These are phyloP conservation scores for Rhodotorula sp. DNA, from an alignment of 1,284 basidiomycete species.

Conservation along the genomic window DNA sequence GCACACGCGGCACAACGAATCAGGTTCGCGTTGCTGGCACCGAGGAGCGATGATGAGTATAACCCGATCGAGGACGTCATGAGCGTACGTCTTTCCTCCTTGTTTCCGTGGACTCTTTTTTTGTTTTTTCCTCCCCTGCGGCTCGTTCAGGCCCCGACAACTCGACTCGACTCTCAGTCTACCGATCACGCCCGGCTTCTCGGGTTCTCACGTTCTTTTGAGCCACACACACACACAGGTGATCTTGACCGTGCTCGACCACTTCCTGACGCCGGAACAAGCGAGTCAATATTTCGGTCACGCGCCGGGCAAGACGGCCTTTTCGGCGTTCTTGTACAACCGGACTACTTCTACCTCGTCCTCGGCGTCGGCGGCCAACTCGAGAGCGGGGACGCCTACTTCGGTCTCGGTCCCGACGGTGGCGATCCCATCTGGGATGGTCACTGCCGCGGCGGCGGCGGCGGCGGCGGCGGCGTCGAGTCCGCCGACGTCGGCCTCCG, in stretches of 20 bases:
- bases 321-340: slow-evolving; percentile 34
- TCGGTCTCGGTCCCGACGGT: background rate
- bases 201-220: background rate
- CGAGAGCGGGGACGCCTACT: slow-evolving; percentile 12
- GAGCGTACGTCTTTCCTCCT: slow-evolving; percentile 15
- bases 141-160: too few relatives aligned
- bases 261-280: slow-evolving; percentile 40
- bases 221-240: slow-evolving; percentile 43
- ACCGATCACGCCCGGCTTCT: slow-evolving; percentile 1
- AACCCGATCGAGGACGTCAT: slow-evolving; percentile 52
- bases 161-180: too few relatives aligned
- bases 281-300: slow-evolving; percentile 37
- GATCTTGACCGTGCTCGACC: slow-evolving; percentile 43
- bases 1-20: too few relatives aligned
- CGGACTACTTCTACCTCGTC: slow-evolving; percentile 33
- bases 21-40: slow-evolving; percentile 50
- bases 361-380: slow-evolving; percentile 41
- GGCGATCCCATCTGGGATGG: background rate
- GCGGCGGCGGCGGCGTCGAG: background rate
- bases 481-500: too few relatives aligned
- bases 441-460: background rate
- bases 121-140: too few relatives aligned
- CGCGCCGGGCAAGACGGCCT: slow-evolving; percentile 37
- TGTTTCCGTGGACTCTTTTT: too few relatives aligned
- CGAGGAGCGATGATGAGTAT: slow-evolving; percentile 50